Percentiles rank a stretch among this genome's conserved stretches.
Conservation (phyloP, 2,329 filamentous ascomycete genomes). For the Polytolypa hystricis region DNA sequence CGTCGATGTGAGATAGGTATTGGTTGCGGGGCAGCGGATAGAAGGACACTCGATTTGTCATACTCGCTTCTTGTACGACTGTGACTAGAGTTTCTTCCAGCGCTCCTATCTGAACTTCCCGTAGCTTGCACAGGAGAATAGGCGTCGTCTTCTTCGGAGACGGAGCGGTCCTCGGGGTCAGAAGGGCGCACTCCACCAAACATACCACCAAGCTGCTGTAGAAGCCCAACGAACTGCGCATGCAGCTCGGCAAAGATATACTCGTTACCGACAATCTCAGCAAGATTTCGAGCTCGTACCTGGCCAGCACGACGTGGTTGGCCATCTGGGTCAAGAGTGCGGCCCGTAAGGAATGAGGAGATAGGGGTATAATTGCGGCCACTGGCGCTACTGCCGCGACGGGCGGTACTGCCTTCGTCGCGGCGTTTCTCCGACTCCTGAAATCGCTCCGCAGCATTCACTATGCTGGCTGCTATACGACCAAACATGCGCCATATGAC, state of each 20-base stretch:
- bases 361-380: constrained; percentile 42
- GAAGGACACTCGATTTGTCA: constrained; percentile 3
- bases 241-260: constrained; percentile 49
- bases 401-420: constrained; percentile 25
- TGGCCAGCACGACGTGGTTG: constrained; percentile 42
- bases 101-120: neutral
- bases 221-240: constrained; percentile 41
- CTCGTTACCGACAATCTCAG: constrained; percentile 48
- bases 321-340: constrained; percentile 45
- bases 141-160: constrained; percentile 14
- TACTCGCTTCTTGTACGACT: constrained; percentile 3
- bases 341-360: constrained; percentile 47
- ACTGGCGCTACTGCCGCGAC: constrained; percentile 14
- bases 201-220: constrained; percentile 36
- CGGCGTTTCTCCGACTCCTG: constrained; percentile 35
- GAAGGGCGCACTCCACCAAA: constrained; percentile 30
- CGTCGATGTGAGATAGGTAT: constrained; percentile 14
- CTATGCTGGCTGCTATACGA: constrained; percentile 42
- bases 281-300: constrained; percentile 44
- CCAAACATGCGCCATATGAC: constrained; percentile 45
- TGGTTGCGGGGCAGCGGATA: constrained; percentile 8
- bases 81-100: constrained; percentile 1
- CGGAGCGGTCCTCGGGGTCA: constrained; percentile 31
- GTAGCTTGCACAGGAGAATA: neutral
- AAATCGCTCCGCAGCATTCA: constrained; percentile 34